Conservation (phyloP, 805 yeast genomes). For the Danielia oregonensis region DNA sequence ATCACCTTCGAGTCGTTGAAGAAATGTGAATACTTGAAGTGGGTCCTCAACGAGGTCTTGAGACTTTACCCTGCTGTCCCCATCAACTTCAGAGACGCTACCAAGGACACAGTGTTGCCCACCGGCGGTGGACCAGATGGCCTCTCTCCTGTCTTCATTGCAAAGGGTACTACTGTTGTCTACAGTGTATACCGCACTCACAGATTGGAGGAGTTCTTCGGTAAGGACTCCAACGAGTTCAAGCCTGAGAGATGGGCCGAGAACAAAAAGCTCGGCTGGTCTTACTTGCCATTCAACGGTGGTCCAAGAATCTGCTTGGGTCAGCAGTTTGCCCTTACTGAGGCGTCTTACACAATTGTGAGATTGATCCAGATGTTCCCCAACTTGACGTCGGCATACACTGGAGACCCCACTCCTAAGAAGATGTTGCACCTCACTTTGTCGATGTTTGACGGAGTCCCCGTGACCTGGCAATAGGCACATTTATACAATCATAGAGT, state of each 20-base stretch:
- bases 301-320: slow-evolving; percentile 56
- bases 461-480: slow-evolving; percentile 12
- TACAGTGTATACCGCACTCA: slow-evolving; percentile 14
- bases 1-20: slow-evolving; percentile 37
- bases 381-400: slow-evolving; percentile 16
- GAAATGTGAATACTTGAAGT: slow-evolving; percentile 36
- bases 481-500: too few species aligned
- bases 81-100: slow-evolving; percentile 19
- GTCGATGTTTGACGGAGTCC: slow-evolving; percentile 22
- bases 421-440: slow-evolving; percentile 23
- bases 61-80: slow-evolving; percentile 34
- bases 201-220: slow-evolving; percentile 26
- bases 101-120: slow-evolving; percentile 22
- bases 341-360: slow-evolving; percentile 42
- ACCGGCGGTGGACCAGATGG: slow-evolving; percentile 27
- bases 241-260: slow-evolving; percentile 39
- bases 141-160: slow-evolving; percentile 12
- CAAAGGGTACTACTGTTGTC: slow-evolving; percentile 17
- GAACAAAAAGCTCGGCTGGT: slow-evolving; percentile 39
- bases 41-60: slow-evolving; percentile 32
- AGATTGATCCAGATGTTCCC: slow-evolving; percentile 34
- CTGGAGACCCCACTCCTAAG: slow-evolving; percentile 13
- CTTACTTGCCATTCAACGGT: slow-evolving; percentile 50
- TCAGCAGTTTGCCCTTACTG: slow-evolving; percentile 54
- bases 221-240: slow-evolving; percentile 31